Evolutionary conservation across 257 asterid genomes (phyloP).

Genomic region (Ilex asprella): DNA sequence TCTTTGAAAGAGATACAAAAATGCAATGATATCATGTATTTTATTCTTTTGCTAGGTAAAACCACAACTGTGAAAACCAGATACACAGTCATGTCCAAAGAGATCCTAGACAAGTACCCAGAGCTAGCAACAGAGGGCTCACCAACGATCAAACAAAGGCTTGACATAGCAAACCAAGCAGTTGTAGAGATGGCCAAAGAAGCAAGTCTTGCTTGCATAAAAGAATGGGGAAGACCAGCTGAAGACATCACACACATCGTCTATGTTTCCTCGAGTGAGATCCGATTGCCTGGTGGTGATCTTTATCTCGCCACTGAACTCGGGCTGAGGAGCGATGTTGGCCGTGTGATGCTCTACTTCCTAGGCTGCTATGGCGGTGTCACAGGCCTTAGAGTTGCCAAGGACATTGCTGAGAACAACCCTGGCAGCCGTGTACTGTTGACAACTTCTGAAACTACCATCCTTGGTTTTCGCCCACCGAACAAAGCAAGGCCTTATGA

Average conservation of each 20-base stretch:
- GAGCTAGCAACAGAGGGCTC: constrained; percentile 82
- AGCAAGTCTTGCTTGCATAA: constrained; percentile 65
- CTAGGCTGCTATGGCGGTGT: constrained; percentile 94
- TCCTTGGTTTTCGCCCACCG: constrained; percentile 84
- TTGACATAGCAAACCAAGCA: constrained; percentile 76
- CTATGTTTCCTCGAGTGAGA: constrained; percentile 84
- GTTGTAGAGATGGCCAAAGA: constrained; percentile 71
- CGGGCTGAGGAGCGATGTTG: constrained; percentile 54
- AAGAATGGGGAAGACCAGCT: constrained; percentile 61
- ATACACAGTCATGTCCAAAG: constrained; percentile 80
- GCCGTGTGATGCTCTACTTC: constrained; percentile 81
- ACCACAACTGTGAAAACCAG: constrained; percentile 88
- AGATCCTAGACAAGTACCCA: constrained; percentile 63
- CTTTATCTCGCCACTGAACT: constrained; percentile 69
- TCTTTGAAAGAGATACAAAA: too few species aligned
- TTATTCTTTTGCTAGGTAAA: constrained; percentile 43
- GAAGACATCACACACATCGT: constrained; percentile 79
- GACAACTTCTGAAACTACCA: constrained; percentile 81
- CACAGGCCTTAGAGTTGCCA: constrained; percentile 85
- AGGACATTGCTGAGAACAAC: constrained; percentile 90
- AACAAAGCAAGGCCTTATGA: constrained; percentile 71
- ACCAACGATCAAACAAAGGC: constrained; percentile 76
- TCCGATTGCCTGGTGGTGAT: constrained; percentile 94
- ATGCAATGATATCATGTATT: not conserved
- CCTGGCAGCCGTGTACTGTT: constrained; percentile 81